phyloP scores from a whole-genome alignment of 164 flowering plant genomes.

The Sedum album region DNA sequence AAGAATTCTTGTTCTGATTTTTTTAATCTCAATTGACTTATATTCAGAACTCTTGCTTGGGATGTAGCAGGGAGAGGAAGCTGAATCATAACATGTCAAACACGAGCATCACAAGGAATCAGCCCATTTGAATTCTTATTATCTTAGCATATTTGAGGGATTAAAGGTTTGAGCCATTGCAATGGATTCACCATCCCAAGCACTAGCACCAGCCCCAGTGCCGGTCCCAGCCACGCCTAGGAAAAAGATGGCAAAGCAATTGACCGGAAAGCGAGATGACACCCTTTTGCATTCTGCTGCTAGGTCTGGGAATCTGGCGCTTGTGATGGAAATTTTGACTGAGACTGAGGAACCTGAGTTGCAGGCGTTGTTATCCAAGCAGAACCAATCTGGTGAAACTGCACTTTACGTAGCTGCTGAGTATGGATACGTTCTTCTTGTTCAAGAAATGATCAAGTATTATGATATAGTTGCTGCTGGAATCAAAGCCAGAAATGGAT shows the following conservation, averaged over 20 bases:
- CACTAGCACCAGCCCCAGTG: neutral
- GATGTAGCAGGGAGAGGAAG: no score
- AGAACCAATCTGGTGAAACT: constrained; percentile 26
- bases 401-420: constrained; percentile 28
- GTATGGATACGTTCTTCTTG: constrained; percentile 16
- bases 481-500: constrained; percentile 12
- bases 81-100: no score
- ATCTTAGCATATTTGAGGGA: no score
- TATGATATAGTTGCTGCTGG: constrained; percentile 18
- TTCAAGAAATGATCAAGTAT: constrained; percentile 17
- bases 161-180: neutral
- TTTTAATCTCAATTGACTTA: no score
- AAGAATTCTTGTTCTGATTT: no score
- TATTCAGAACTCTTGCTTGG: no score
- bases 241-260: constrained; percentile 4
- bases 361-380: constrained; percentile 18
- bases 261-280: constrained; percentile 12
- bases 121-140: neutral
- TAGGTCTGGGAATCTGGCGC: constrained; percentile 15
- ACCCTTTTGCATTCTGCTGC: constrained; percentile 21
- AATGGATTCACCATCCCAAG: neutral
- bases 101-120: no score
- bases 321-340: constrained; percentile 13
- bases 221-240: neutral
- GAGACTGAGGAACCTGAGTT: constrained; percentile 9